Percentiles rank a stretch among this genome's conserved stretches.
Conservation (phyloP, 2,329 filamentous ascomycete species). For the Monosporascus ibericus region DNA sequence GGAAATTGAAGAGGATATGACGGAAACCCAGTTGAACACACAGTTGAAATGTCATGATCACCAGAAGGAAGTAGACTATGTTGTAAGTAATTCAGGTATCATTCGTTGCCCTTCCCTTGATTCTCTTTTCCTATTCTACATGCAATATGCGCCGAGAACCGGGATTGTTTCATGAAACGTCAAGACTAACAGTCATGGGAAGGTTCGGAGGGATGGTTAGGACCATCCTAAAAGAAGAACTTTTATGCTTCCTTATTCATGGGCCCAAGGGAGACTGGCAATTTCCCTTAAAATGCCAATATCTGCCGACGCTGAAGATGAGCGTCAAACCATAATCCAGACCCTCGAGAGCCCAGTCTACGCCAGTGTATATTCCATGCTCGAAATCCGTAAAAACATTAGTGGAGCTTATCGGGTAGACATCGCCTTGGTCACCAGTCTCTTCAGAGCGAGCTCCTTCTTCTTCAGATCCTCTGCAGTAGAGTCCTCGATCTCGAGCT, state of each 20-base stretch:
- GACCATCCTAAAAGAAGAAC: conserved; percentile 25
- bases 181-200: conserved; percentile 15
- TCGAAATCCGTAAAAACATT: conserved; percentile 17
- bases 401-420: conserved; percentile 65
- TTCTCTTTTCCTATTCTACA: conserved; percentile 29
- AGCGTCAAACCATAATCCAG: conserved; percentile 18
- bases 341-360: conserved; percentile 19
- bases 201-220: conserved; percentile 16
- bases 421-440: conserved; percentile 98
- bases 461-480: conserved; percentile 95
- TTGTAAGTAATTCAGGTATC: conserved; percentile 1
- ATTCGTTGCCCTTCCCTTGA: conserved; percentile 11
- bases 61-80: neutral
- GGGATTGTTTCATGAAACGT: conserved; percentile 15
- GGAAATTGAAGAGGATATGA: too few relatives aligned
- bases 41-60: too few relatives aligned
- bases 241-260: conserved; percentile 21
- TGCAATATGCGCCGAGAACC: conserved; percentile 24
- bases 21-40: too few relatives aligned
- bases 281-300: conserved; percentile 18
- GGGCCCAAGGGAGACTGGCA: conserved; percentile 15
- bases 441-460: conserved; percentile 98
- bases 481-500: conserved; percentile 93
- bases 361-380: conserved; percentile 22
- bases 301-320: conserved; percentile 18